A percentile compares a stretch with the other conserved stretches of the same genome.
Conservation (phyloP, 1,139 yeast genomes). For the Hansenula anomala region DNA sequence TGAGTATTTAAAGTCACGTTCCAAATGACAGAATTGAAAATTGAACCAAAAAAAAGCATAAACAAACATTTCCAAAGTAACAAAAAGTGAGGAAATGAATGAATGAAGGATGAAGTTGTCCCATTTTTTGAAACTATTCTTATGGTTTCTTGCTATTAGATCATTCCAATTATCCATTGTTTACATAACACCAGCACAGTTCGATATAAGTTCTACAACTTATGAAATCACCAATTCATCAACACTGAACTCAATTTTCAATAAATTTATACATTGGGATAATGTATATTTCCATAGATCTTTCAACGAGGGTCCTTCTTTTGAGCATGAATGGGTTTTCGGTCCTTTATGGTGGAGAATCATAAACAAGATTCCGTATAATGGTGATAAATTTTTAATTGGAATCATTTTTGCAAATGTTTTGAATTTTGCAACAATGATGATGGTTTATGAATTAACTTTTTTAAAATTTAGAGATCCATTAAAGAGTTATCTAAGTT, state of each 20-base stretch:
- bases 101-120: not conserved
- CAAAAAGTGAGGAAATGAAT: no score
- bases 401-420: conserved; percentile 39
- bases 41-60: no score
- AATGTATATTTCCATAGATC: conserved; percentile 68
- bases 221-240: not conserved
- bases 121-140: not conserved
- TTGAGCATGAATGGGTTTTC: conserved; percentile 90
- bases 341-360: conserved; percentile 72
- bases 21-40: no score
- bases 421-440: conserved; percentile 45
- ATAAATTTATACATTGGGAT: conserved; percentile 77
- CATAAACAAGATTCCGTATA: conserved; percentile 25
- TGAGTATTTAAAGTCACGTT: no score
- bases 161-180: conserved; percentile 34
- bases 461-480: conserved; percentile 26
- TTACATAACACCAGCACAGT: conserved; percentile 37
- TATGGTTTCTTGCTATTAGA: conserved; percentile 30
- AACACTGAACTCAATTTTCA: conserved; percentile 18
- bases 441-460: conserved; percentile 51
- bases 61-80: no score
- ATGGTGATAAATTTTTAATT: conserved; percentile 35
- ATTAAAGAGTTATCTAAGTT: conserved; percentile 28
- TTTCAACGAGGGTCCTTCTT: conserved; percentile 42
- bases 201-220: no score